Evolutionary conservation across 2,329 filamentous ascomycete species (phyloP), one percentile per base, ranked within the genome.

Genomic region (Pseudogymnoascus sp.): DNA sequence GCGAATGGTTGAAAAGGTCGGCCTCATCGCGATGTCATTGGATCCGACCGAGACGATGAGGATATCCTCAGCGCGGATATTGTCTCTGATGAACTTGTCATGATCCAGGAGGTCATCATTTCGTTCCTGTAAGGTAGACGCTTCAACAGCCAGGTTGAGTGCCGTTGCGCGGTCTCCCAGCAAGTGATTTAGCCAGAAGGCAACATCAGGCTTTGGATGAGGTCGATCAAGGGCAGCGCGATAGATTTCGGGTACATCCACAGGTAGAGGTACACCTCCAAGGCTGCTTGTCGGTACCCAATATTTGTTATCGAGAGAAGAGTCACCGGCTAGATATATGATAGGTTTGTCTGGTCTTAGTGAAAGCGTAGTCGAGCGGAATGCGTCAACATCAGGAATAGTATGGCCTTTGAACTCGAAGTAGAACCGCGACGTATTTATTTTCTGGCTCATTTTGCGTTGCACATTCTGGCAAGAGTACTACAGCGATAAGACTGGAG

Each of bases 151-250:
- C n/a, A 61, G 53, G 31, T 66, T 66, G 21, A 67, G 47, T 3
- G 64, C 59, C 4, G 65, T 66, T 42, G 62, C 65, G 12, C 50
- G 47, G 53, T 63, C 59, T 31, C 64, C 59, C 14, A 67, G 35
- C 21, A 64, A 64, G 56, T 67, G 65, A 37, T 67, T 67, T 10
- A 67, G 61, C 65, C 65, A 67, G 33, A 67, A 67, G 14, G 65
- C 65, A 33, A 67, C 37, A 61, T 67, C 65, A 3, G 65, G 64
- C 35, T 66, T 67, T 21, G 65, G 65, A 18, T 64, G 38, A 53
- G 65, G 65, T 21, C 40, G 50, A 35, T 65, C 40, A 47, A 67
- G 64, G 35, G 65, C 23, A 59, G 64, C 25, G 16, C 40, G 61
- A 61, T 67, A 67, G n/a, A 67, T 66, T 35, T 63, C 56, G 4